Conservation (phyloP, 345 rosid genomes). For the Nephelium lappaceum region DNA sequence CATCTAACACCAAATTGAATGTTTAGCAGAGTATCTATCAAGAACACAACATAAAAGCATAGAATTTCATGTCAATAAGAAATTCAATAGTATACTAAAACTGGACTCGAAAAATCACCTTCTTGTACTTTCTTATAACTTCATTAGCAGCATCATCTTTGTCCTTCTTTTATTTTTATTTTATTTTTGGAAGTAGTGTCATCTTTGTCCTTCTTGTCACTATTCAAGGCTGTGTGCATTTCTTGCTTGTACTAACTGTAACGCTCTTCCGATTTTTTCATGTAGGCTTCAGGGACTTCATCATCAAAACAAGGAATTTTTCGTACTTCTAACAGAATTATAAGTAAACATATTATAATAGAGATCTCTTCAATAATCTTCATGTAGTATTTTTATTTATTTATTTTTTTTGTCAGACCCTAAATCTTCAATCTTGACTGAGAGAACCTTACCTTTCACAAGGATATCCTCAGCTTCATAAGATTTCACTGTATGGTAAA, state of each 20-base stretch:
- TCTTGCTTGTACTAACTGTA: slow-evolving; percentile 50
- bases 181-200: too few relatives aligned
- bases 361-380: neutral
- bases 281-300: slow-evolving; percentile 20
- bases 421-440: neutral
- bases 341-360: neutral
- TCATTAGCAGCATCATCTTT: slow-evolving; percentile 30
- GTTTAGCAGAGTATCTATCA: neutral
- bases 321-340: slow-evolving; percentile 39
- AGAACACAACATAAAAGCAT: neutral
- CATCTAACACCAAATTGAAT: slow-evolving; percentile 31
- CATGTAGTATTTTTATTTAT: neutral
- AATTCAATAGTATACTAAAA: neutral
- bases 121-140: slow-evolving; percentile 46
- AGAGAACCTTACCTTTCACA: slow-evolving; percentile 39
- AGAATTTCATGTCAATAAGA: neutral
- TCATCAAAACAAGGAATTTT: slow-evolving; percentile 53
- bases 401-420: neutral
- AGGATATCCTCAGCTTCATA: slow-evolving; percentile 28
- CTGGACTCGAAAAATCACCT: slow-evolving; percentile 37
- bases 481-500: slow-evolving; percentile 50
- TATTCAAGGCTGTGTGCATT: slow-evolving; percentile 39
- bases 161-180: too few relatives aligned
- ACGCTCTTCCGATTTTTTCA: slow-evolving; percentile 34
- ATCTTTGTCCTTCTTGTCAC: neutral